These are phyloP conservation scores for Fusarium sp. DNA, from an alignment of 2,329 filamentous ascomycete species.

Conservation along the genomic window DNA sequence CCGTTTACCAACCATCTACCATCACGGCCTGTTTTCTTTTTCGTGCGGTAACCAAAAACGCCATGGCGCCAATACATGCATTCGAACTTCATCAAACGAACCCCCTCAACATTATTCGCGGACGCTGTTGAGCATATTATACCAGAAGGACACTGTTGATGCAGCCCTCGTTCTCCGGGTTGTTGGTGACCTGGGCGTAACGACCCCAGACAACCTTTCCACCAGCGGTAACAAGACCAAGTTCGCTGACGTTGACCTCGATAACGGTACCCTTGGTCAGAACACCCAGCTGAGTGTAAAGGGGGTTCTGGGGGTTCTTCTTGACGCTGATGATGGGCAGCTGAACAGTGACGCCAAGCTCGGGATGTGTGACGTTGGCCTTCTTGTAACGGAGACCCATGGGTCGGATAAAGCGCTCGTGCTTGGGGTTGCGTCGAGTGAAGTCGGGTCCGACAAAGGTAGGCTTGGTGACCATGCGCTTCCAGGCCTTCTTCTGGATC, in stretches of 20 bases:
- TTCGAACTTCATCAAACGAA: constrained; percentile 37
- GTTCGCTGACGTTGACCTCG: constrained; percentile 92
- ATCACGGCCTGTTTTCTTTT: constrained; percentile 34
- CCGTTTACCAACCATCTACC: constrained; percentile 38
- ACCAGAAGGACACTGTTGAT: constrained; percentile 45
- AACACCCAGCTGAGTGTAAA: constrained; percentile 93
- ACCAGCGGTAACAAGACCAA: constrained; percentile 88
- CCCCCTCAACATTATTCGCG: constrained; percentile 16
- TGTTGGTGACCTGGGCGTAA: constrained; percentile 68
- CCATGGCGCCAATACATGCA: constrained; percentile 46
- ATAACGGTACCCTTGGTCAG: constrained; percentile 82
- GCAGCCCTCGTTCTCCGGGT: constrained; percentile 58
- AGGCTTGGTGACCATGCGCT: constrained; percentile 71
- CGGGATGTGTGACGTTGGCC: constrained; percentile 73
- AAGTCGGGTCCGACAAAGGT: constrained; percentile 90
- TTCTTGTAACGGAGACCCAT: constrained; percentile 65
- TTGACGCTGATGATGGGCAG: constrained; percentile 78
- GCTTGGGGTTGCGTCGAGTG: constrained; percentile 86
- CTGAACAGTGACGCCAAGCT: constrained; percentile 88
- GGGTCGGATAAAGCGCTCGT: constrained; percentile 66
- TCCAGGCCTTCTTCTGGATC: constrained; percentile 85
- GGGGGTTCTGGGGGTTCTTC: constrained; percentile 81
- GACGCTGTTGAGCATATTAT: constrained; percentile 25
- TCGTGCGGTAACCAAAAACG: constrained; percentile 40
- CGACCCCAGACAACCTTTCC: constrained; percentile 96